Evolutionary conservation across 192 early-diverging fungal species (phyloP), one percentile per base, ranked within the genome.

Genomic region (Backusella tuberculispora): DNA sequence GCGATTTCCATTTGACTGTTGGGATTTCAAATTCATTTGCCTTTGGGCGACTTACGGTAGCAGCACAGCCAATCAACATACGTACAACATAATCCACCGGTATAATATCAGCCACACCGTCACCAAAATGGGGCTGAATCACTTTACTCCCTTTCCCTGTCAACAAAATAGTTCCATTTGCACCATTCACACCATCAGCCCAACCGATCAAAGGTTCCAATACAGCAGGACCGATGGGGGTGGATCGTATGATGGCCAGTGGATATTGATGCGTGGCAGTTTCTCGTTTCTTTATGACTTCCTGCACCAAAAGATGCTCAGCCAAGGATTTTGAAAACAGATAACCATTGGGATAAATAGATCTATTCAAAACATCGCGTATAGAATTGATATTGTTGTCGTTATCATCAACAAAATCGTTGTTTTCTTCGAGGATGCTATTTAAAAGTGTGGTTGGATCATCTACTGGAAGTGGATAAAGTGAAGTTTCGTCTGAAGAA

Each of bases 281-380:
- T 10, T 38, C 37, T 26, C 79, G 78, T 6, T 84, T 82, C 19
- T 78, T 73, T 0, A 43, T n/a, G 0, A 78, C 66, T 43, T 78
- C 60, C 14, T 66, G 48, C 5, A 74, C 69, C 34, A 87, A 73
- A 24, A 87, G 38, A 67, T 85, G 84, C 44, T 87, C 86, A 10
- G 84, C 78, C 24, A 87, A 46, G 5, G 80, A 72, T 29, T 87
- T 87, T 21, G 86, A 81, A 73, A 85, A 87, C 0, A 79, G 71
- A 43, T 85, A 84, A 0, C 77, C 77, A 53, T 82, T 87, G 44
- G 77, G 78, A 71, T 85, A 87, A 21, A 71, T 56, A 3, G 53
- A 14, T 44, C n/a, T 43, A 34, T 69, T 43, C 6, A 21, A 48
- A 0, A 60, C 4, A 13, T 77, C 70, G 2, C 40, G 21, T 3